Conservation (phyloP, 345 rosid genomes). For the Noccaea caerulescens region DNA sequence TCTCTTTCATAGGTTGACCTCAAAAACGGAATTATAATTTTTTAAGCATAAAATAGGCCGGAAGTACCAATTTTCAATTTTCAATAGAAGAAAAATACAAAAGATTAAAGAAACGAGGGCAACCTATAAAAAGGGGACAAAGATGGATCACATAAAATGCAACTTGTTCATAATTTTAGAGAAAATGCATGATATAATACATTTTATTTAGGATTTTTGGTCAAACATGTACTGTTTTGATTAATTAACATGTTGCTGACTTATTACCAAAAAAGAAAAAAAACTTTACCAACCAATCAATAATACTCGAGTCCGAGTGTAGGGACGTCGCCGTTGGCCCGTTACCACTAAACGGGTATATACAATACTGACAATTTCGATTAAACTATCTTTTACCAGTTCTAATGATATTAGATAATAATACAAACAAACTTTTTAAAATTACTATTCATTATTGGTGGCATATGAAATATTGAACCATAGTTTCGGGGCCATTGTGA, state of each 20-base stretch:
- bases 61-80: not conserved
- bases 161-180: slow-evolving; percentile 27
- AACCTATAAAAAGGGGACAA: slow-evolving; percentile 8
- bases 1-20: slow-evolving; percentile 24
- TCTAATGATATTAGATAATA: not conserved
- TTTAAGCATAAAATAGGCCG: not conserved
- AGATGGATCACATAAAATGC: slow-evolving; percentile 27
- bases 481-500: not conserved
- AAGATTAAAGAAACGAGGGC: slow-evolving; percentile 1
- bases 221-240: slow-evolving; percentile 17
- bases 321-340: slow-evolving; percentile 8
- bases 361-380: not conserved
- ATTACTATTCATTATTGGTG: not conserved
- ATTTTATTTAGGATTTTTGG: not conserved
- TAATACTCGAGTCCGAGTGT: slow-evolving; percentile 15
- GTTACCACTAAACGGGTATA: slow-evolving; percentile 12
- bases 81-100: slow-evolving; percentile 10
- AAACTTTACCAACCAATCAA: slow-evolving; percentile 32
- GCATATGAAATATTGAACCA: not conserved
- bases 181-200: slow-evolving; percentile 15
- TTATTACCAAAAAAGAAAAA: not conserved
- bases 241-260: slow-evolving; percentile 24
- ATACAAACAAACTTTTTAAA: not conserved
- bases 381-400: not conserved
- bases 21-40: not conserved